These are phyloP conservation scores for Ophiostoma australiae DNA, from an alignment of 2,329 filamentous ascomycete species.

Conservation along the genomic window DNA sequence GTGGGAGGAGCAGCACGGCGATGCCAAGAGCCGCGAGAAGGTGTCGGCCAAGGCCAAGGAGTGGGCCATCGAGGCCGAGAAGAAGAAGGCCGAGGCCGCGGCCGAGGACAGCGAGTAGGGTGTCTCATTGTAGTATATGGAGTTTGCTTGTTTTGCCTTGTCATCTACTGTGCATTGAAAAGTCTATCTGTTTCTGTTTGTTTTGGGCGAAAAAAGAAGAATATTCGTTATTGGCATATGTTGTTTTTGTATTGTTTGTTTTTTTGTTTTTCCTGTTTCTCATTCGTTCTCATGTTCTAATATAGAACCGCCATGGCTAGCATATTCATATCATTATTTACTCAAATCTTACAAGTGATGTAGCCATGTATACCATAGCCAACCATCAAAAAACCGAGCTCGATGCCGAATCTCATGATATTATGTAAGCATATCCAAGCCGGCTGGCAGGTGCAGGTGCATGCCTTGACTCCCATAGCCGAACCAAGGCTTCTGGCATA, in stretches of 20 bases:
- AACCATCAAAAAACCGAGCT: neutral
- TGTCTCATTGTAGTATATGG: neutral
- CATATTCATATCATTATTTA: neutral
- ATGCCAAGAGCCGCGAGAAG: slow-evolving; percentile 62
- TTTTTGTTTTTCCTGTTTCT: neutral
- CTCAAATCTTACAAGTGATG: neutral
- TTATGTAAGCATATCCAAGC: neutral
- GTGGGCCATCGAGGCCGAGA: slow-evolving; percentile 55
- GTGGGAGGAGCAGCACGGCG: slow-evolving; percentile 74
- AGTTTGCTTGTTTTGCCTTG: neutral
- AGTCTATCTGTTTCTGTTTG: neutral
- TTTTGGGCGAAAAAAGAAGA: slow-evolving; percentile 4
- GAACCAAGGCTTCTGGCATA: too few relatives aligned
- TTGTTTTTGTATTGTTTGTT: slow-evolving; percentile 7
- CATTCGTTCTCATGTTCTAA: slow-evolving; percentile 10
- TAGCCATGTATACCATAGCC: too few relatives aligned
- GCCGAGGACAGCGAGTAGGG: slow-evolving; percentile 28
- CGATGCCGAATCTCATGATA: neutral
- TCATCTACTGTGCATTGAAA: neutral
- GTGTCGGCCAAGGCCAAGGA: slow-evolving; percentile 66
- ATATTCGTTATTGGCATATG: neutral
- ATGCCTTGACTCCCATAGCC: too few relatives aligned
- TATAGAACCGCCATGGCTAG: slow-evolving; percentile 4
- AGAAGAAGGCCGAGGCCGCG: slow-evolving; percentile 34
- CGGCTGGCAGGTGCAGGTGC: too few relatives aligned